These are phyloP conservation scores for Selaginella tamariscina DNA, from an alignment of 75 land plant species.

Conservation along the genomic window DNA sequence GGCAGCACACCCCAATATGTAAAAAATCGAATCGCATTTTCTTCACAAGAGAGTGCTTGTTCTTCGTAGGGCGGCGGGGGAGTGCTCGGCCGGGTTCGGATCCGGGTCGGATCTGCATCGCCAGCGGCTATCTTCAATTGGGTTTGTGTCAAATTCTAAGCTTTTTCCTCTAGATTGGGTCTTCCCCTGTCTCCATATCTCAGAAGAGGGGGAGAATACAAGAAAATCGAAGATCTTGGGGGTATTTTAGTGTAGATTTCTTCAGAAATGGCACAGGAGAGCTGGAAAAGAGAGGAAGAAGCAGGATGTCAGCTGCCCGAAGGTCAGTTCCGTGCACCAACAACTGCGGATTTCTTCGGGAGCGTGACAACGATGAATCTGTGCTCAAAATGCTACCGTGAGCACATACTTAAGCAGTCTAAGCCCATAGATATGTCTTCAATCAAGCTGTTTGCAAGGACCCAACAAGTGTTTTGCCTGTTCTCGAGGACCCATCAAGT, in stretches of 20 bases:
- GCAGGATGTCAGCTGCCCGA: slow-evolving; percentile 34
- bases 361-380: slow-evolving; percentile 38
- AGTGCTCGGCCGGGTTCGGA: no score
- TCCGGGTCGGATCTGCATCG: no score
- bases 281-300: slow-evolving; percentile 20
- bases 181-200: no score
- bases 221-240: no score
- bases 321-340: slow-evolving; percentile 33
- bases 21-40: background rate
- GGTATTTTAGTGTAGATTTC: no score
- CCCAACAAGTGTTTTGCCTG: no score
- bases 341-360: slow-evolving; percentile 55
- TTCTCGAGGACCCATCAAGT: no score
- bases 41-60: background rate
- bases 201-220: no score
- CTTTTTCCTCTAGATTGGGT: no score
- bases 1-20: background rate
- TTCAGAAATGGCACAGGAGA: background rate
- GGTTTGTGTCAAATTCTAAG: no score
- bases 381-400: slow-evolving; percentile 64
- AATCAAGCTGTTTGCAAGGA: background rate
- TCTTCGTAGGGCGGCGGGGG: no score
- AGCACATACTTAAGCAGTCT: slow-evolving; percentile 25
- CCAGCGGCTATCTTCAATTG: no score
- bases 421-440: slow-evolving; percentile 16